phyloP scores from a whole-genome alignment of 164 flowering plant species.

The Stephania japonica region DNA sequence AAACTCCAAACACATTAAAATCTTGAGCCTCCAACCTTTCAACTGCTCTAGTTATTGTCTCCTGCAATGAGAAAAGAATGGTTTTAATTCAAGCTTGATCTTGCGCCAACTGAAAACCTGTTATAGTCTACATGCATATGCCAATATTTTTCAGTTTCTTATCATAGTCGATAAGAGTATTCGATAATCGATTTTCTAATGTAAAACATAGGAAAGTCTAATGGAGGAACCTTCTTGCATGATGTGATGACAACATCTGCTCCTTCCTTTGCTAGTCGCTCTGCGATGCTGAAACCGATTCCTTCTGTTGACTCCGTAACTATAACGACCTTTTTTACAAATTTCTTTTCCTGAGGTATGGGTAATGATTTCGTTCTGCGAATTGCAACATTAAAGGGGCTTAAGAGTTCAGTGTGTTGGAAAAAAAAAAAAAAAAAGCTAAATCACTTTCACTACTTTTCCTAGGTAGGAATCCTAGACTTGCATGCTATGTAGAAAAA shows the following conservation, averaged over 20 bases:
- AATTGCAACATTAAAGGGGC: neutral
- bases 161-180: neutral
- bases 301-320: constrained; percentile 96
- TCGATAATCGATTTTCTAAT: no score
- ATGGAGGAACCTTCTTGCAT: constrained; percentile 64
- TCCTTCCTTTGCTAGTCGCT: constrained; percentile 81
- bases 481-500: no score
- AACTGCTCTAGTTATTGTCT: constrained; percentile 81
- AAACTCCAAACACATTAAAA: constrained; percentile 70
- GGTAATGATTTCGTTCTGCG: neutral
- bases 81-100: neutral
- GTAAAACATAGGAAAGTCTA: neutral
- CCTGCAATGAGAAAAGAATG: constrained; percentile 29
- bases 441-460: no score
- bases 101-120: no score
- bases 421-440: no score
- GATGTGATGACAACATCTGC: constrained; percentile 89
- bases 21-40: constrained; percentile 58
- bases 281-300: constrained; percentile 78
- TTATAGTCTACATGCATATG: no score
- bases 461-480: neutral
- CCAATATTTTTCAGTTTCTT: no score
- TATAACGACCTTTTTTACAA: constrained; percentile 76
- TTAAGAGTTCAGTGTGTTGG: neutral
- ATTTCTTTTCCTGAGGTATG: constrained; percentile 28